These are phyloP conservation scores for Trypanosoma grayi DNA, from an alignment of 208 protist species.

Conservation along the genomic window DNA sequence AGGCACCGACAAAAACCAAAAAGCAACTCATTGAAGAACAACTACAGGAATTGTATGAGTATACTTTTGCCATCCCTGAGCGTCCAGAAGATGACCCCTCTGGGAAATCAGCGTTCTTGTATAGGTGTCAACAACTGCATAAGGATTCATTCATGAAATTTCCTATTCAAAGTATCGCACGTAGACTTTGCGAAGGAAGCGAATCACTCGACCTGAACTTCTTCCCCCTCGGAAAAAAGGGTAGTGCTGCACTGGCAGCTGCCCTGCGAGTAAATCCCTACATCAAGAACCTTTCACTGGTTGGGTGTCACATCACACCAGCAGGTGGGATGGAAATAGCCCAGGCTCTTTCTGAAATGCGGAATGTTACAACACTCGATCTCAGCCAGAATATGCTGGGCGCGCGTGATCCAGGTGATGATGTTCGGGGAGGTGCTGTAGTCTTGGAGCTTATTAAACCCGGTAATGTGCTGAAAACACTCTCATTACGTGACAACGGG, in stretches of 20 bases:
- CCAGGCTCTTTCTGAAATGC: conserved; percentile 50
- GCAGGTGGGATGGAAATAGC: conserved; percentile 61
- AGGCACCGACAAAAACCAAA: conserved; percentile 52
- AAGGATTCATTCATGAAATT: conserved; percentile 72
- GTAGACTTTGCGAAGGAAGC: conserved; percentile 41
- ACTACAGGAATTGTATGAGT: conserved; percentile 47
- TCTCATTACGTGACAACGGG: conserved; percentile 72
- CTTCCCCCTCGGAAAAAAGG: conserved; percentile 66
- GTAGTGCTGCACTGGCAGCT: conserved; percentile 66
- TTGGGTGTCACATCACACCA: conserved; percentile 79
- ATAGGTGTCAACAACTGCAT: conserved; percentile 50
- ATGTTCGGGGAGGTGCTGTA: conserved; percentile 59
- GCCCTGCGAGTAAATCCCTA: conserved; percentile 68
- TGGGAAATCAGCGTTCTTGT: conserved; percentile 60
- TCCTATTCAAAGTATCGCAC: conserved; percentile 61
- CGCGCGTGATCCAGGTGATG: conserved; percentile 24
- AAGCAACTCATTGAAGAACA: conserved; percentile 68
- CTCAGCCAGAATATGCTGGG: conserved; percentile 77
- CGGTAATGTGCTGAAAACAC: conserved; percentile 46
- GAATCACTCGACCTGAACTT: conserved; percentile 73
- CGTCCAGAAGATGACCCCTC: conserved; percentile 66
- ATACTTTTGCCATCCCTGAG: conserved; percentile 44
- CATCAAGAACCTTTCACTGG: conserved; percentile 57
- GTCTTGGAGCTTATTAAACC: conserved; percentile 57
- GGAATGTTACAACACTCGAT: conserved; percentile 60